Conservation (phyloP, 2,329 filamentous ascomycete genomes). For the Colletotrichum sp. region DNA sequence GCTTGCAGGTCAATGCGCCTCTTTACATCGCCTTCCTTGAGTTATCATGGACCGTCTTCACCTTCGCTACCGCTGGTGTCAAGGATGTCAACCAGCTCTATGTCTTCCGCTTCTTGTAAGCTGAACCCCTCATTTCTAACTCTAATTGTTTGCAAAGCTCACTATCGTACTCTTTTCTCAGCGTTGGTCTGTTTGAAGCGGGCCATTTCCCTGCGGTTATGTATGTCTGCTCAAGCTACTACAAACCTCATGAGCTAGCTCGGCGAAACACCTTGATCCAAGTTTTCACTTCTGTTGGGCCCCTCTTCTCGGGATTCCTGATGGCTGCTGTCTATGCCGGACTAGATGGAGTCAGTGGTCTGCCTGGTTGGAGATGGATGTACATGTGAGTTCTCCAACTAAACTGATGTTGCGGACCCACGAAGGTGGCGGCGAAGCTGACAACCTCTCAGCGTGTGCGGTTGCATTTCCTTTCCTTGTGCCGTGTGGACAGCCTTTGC, state of each 20-base stretch:
- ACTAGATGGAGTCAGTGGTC: slow-evolving; percentile 24
- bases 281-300: slow-evolving; percentile 28
- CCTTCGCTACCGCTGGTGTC: slow-evolving; percentile 29
- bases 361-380: slow-evolving; percentile 31
- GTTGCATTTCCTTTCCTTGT: slow-evolving; percentile 29
- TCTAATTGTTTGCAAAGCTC: not conserved
- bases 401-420: not conserved
- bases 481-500: slow-evolving; percentile 29
- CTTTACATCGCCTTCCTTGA: slow-evolving; percentile 28
- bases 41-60: slow-evolving; percentile 28
- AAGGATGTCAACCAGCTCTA: slow-evolving; percentile 28
- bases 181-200: slow-evolving; percentile 32
- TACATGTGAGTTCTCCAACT: slow-evolving; percentile 25
- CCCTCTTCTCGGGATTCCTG: slow-evolving; percentile 29
- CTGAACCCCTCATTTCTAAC: not conserved
- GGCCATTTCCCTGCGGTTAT: slow-evolving; percentile 33
- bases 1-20: slow-evolving; percentile 24
- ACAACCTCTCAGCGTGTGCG: slow-evolving; percentile 23
- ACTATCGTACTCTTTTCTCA: not conserved
- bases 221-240: slow-evolving; percentile 34
- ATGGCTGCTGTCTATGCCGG: slow-evolving; percentile 28
- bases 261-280: slow-evolving; percentile 33
- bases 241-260: slow-evolving; percentile 33
- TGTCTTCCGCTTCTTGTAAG: slow-evolving; percentile 29
- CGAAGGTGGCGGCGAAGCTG: not conserved